Evolutionary conservation across 371 early-diverging fungal species (phyloP), one percentile per base, ranked within the genome.

Genomic region (Parasitella parasitica): DNA sequence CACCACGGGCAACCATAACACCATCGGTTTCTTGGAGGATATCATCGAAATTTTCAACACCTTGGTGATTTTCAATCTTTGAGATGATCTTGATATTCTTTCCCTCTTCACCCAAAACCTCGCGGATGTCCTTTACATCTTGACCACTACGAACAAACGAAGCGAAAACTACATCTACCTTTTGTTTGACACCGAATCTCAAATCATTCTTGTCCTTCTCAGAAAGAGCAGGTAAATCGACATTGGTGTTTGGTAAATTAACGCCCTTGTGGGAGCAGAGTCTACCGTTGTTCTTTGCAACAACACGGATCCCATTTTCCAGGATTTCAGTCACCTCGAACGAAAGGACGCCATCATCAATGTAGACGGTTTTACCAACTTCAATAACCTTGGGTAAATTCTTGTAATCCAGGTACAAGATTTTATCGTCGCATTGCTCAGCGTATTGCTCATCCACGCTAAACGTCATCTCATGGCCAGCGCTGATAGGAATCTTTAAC

Each of bases 1-100:
- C 77, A 55, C 99, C 99, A 72, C 99, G 91, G 35, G 99, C 99
- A 57, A 99, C 92, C 99, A 99, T 99, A 63, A 99, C 88, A 62
- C 98, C 99, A 81, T 99, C 99, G 9, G 97, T 91, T 50, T 87
- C 97, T 35, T 69, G 78, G 36, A 98, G 79, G 66, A 99, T 99
- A 69, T 95, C 97, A 69, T 96, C 95, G 86, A 99, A 94, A 84
- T 99, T 99, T 64, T 89, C 83, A 24, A 99, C 89, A 46, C 96
- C 99, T 81, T 96, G 92, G 65, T 93, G 89, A 65, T 91, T 94
- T 82, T 99, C 99, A 65, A 97, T 95, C 87, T 97, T 97, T 69
- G 91, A 86, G 53, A 97, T 94, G 70, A 96, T 95, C 85, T 93
- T 94, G 87, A 97, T 96, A 63, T 87, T 64, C 57, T 80, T 81